phyloP scores from a whole-genome alignment of 257 asterid genomes.

The Avicennia marina region DNA sequence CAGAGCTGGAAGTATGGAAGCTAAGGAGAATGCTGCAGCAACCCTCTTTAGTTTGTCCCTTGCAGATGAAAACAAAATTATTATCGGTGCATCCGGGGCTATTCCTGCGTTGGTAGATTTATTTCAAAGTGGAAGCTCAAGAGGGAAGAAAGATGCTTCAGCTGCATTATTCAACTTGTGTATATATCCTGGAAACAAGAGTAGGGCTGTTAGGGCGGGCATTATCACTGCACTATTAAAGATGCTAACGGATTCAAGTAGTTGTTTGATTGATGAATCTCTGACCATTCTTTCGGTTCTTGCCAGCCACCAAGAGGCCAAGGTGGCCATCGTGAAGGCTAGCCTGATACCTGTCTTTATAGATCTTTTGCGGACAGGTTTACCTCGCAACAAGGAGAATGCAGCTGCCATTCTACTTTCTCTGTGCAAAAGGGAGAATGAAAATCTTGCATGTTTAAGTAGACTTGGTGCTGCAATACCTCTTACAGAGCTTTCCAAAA shows the following conservation, averaged over 20 bases:
- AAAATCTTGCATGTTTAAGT: slow-evolving; percentile 56
- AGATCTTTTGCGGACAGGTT: slow-evolving; percentile 66
- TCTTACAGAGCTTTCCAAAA: slow-evolving; percentile 58
- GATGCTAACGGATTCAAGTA: slow-evolving; percentile 72
- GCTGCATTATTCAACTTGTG: slow-evolving; percentile 87
- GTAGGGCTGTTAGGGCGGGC: slow-evolving; percentile 87
- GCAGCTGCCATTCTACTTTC: slow-evolving; percentile 72
- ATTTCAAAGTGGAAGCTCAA: slow-evolving; percentile 56
- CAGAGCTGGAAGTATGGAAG: slow-evolving; percentile 84
- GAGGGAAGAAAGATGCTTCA: slow-evolving; percentile 96
- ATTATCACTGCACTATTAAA: slow-evolving; percentile 54
- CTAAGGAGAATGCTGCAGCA: slow-evolving; percentile 92
- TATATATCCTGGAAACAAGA: slow-evolving; percentile 85
- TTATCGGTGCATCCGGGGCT: slow-evolving; percentile 95
- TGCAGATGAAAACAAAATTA: slow-evolving; percentile 79
- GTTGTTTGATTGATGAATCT: slow-evolving; percentile 80
- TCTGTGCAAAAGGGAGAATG: slow-evolving; percentile 66
- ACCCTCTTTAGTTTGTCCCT: slow-evolving; percentile 82
- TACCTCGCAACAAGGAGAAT: slow-evolving; percentile 72
- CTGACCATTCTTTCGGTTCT: slow-evolving; percentile 85
- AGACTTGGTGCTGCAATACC: slow-evolving; percentile 78
- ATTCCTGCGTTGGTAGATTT: slow-evolving; percentile 79
- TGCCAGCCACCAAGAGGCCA: slow-evolving; percentile 79
- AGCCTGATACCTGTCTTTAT: slow-evolving; percentile 68
- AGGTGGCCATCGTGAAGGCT: slow-evolving; percentile 64